Conservation (phyloP, 352 stramenopile species). For the Phytophthora rubi region DNA sequence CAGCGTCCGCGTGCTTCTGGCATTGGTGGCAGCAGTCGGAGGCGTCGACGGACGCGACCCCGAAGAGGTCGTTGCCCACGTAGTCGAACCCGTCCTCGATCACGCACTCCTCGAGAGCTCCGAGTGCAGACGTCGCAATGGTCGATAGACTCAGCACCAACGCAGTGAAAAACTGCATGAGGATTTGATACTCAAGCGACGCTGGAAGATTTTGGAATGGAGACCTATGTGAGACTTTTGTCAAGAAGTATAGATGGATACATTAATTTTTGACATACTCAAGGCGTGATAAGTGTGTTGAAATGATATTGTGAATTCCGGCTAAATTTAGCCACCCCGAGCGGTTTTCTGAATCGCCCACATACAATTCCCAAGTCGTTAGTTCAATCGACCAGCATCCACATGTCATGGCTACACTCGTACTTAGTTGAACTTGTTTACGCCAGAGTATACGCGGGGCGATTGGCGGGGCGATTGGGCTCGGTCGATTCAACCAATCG, state of each 20-base stretch:
- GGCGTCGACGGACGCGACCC: not conserved
- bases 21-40: conserved; percentile 41
- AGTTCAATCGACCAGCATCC: too few relatives aligned
- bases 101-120: conserved; percentile 19
- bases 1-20: conserved; percentile 7
- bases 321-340: too few relatives aligned
- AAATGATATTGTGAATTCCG: not conserved
- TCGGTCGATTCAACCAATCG: too few relatives aligned
- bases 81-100: conserved; percentile 43
- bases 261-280: not conserved
- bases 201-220: not conserved
- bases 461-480: too few relatives aligned
- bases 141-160: not conserved
- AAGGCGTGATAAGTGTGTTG: not conserved
- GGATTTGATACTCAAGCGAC: not conserved
- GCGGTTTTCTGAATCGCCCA: too few relatives aligned
- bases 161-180: conserved; percentile 5
- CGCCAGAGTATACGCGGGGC: too few relatives aligned
- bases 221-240: not conserved
- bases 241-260: not conserved
- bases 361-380: too few relatives aligned
- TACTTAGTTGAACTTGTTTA: too few relatives aligned
- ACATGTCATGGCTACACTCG: too few relatives aligned
- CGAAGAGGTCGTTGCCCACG: conserved; percentile 44
- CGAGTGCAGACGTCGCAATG: not conserved